A percentile compares a stretch with the other conserved stretches of the same genome.
Conservation (phyloP, 345 rosid species). For the Aquilaria malaccensis region DNA sequence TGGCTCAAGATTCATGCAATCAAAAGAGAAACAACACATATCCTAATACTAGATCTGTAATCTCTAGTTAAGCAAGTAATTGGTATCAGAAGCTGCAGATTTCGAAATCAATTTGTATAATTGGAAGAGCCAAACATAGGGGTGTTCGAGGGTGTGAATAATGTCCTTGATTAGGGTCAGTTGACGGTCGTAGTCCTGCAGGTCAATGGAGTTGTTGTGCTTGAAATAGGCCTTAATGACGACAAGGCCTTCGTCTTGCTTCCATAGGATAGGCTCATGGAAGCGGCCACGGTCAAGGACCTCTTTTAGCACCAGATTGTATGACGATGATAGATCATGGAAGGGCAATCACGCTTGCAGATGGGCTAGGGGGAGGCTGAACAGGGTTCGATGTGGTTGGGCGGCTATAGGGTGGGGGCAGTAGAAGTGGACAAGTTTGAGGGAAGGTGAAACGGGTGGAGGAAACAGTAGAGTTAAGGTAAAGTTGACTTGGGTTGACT, state of each 20-base stretch:
- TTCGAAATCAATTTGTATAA: not conserved
- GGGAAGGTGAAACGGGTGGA: too few species aligned
- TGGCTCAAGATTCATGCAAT: too few species aligned
- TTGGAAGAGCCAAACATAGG: slow-evolving; percentile 97
- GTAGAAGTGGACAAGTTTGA: too few species aligned
- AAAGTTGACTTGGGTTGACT: too few species aligned
- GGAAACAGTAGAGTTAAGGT: too few species aligned
- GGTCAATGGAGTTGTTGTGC: slow-evolving; percentile 96
- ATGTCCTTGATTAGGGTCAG: slow-evolving; percentile 61
- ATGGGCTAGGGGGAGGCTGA: too few species aligned
- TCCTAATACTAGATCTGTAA: not conserved
- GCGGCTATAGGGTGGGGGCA: too few species aligned
- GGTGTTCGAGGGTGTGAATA: slow-evolving; percentile 64
- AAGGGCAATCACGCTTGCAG: slow-evolving; percentile 17
- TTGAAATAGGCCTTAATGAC: slow-evolving; percentile 99
- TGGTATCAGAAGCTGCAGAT: too few species aligned
- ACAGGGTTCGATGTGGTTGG: too few species aligned
- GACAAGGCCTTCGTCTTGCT: slow-evolving; percentile 96
- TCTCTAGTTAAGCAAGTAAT: too few species aligned
- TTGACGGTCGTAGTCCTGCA: slow-evolving; percentile 81
- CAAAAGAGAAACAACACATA: not conserved
- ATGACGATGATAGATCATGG: slow-evolving; percentile 93
- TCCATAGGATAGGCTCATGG: slow-evolving; percentile 91
- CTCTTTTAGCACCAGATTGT: slow-evolving; percentile 86
- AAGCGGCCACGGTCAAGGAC: slow-evolving; percentile 83